Base-by-base conservation (phyloP, 306 rosid species). In the Prunus mira region DNA sequence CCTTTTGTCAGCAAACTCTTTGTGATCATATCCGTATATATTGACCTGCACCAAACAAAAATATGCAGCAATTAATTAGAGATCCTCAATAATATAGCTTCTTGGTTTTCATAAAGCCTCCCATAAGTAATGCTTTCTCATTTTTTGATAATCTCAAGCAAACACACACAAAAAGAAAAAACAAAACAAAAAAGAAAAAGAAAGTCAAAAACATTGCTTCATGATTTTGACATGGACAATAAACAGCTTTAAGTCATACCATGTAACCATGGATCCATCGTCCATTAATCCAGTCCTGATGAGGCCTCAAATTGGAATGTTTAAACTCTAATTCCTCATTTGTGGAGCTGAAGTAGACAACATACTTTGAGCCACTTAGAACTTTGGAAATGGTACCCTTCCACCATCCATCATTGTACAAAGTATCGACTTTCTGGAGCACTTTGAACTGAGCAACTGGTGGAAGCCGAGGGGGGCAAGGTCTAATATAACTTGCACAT, bases 321-420 rank as follows among this genome's bases (percentile, higher is more conserved):
- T 75, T 75, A 63, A 79, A 75, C 72, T 57, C 56, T 47, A 84
- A 25, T 1, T 75, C 64, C 49, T 79, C 88, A 10, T 55, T 65
- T 51, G 82, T 30, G 67, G 72, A 10, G 41, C 68, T 69, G 79
- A 88, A 88, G 72, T 82, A 78, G 58, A 88, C 84, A 3, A 68
- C n/a, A 50, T 79, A 86, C 68, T 77, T 75, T 58, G 55, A 19
- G 64, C 49, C 43, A 45, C 63, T 32, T 9, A 63, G 51, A 54
- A 73, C 80, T 78, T 84, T 64, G 65, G 75, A 79, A 80, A 86
- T 64, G 50, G 76, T 28, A 1, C 90, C 88, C 76, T 88, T 82
- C 92, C 92, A 88, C 92, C 92, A 88, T 14, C 82, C 92, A 15
- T 88, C 87, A 34, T 75, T 88, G 70, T 80, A 72, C 89, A 88